phyloP scores from a whole-genome alignment of 805 yeast species.

The Kuraishia borneana region DNA sequence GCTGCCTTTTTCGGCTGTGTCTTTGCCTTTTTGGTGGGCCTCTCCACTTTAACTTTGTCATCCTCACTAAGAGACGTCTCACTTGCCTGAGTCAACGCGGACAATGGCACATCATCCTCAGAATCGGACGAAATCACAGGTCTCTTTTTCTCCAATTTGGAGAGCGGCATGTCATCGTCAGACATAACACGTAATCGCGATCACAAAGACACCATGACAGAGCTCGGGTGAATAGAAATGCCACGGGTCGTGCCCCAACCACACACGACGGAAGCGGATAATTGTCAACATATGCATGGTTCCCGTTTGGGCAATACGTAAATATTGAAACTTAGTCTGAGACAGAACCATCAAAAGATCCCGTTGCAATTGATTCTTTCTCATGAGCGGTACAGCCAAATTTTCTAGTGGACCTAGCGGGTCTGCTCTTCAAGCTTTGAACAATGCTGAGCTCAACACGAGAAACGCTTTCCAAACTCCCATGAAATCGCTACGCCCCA shows the following conservation, averaged over 20 bases:
- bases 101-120: background rate
- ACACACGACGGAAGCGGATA: too few relatives aligned
- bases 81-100: slow-evolving; percentile 1
- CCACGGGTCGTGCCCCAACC: too few relatives aligned
- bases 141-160: background rate
- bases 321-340: background rate
- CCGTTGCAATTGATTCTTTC: too few relatives aligned
- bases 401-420: too few relatives aligned
- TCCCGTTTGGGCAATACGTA: background rate
- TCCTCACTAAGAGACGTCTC: slow-evolving; percentile 1
- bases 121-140: background rate
- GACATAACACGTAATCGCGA: too few relatives aligned
- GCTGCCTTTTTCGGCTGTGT: slow-evolving; percentile 5
- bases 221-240: too few relatives aligned
- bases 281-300: background rate
- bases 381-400: too few relatives aligned
- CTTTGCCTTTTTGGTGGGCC: background rate
- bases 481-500: slow-evolving; percentile 1
- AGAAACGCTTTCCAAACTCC: slow-evolving; percentile 18
- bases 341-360: background rate
- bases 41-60: background rate
- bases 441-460: slow-evolving; percentile 38
- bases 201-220: too few relatives aligned
- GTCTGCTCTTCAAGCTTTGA: slow-evolving; percentile 41
- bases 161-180: too few relatives aligned